phyloP scores from a whole-genome alignment of 2,329 filamentous ascomycete genomes.

The Escovopsis sp. region DNA sequence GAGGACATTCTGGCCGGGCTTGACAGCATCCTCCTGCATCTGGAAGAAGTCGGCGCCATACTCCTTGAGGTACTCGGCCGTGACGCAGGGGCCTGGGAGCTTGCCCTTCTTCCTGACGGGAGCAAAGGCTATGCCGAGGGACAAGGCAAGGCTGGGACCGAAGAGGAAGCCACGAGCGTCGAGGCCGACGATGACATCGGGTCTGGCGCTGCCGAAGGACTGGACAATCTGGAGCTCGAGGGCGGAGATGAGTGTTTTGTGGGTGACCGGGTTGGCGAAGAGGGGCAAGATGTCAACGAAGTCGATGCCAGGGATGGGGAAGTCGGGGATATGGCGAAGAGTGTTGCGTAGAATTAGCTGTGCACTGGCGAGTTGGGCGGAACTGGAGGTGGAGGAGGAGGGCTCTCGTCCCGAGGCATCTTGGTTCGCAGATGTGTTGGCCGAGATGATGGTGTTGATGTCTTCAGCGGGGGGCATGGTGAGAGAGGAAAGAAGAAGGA shows the following conservation, averaged over 20 bases:
- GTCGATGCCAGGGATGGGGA: conserved; percentile 79
- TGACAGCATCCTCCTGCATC: conserved; percentile 78
- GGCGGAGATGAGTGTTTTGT: conserved; percentile 64
- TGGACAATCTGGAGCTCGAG: conserved; percentile 69
- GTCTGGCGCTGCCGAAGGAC: conserved; percentile 44
- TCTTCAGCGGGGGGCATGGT: conserved; percentile 16
- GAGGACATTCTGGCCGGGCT: conserved; percentile 74
- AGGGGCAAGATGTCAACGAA: conserved; percentile 98
- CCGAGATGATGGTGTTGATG: conserved; percentile 10
- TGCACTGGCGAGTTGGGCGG: conserved; percentile 51
- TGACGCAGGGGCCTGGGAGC: conserved; percentile 77
- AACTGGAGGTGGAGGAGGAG: conserved; percentile 43
- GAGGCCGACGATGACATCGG: conserved; percentile 83
- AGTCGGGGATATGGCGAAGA: conserved; percentile 79
- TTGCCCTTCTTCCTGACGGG: conserved; percentile 93
- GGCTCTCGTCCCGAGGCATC: conserved; percentile 50
- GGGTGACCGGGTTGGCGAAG: conserved; percentile 63
- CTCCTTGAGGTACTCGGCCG: conserved; percentile 82
- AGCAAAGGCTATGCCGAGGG: conserved; percentile 72
- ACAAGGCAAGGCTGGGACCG: conserved; percentile 73
- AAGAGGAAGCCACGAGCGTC: conserved; percentile 94
- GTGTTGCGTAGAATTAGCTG: conserved; percentile 55
- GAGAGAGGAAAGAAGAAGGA: conserved; percentile 6
- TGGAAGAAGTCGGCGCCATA: conserved; percentile 93
- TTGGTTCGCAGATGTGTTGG: conserved; percentile 21